Percentiles rank a stretch among this genome's conserved stretches.
Conservation (phyloP, 2,329 filamentous ascomycete species). For the Venturia pyrina region DNA sequence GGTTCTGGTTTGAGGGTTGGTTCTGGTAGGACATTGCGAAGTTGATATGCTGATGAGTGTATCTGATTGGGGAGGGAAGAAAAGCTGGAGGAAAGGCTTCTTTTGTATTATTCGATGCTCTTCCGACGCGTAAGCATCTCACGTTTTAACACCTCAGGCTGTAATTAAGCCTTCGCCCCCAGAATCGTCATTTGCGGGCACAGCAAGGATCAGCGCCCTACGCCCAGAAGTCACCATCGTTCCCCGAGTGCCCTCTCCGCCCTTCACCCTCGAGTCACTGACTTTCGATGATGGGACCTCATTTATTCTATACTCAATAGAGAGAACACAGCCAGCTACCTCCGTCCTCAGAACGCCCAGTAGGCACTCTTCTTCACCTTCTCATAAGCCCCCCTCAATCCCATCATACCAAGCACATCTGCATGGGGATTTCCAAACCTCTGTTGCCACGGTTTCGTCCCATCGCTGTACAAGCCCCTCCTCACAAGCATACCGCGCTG, state of each 20-base stretch:
- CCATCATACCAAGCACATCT: background rate
- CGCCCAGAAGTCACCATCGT: background rate
- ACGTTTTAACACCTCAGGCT: background rate
- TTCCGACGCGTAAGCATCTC: background rate
- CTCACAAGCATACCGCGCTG: background rate
- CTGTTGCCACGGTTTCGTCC: background rate
- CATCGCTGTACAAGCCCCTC: background rate
- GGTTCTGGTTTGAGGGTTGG: background rate
- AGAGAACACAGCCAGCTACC: too few relatives aligned
- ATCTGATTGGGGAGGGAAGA: background rate
- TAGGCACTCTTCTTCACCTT: background rate
- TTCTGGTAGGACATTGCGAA: constrained; percentile 2
- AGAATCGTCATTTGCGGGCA: background rate
- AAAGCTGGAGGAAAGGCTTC: background rate
- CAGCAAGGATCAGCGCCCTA: background rate
- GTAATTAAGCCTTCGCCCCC: background rate
- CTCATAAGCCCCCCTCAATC: background rate
- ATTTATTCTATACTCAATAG: too few relatives aligned
- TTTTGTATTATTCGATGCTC: background rate
- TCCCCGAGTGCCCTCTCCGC: too few relatives aligned
- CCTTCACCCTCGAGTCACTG: too few relatives aligned
- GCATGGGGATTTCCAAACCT: background rate
- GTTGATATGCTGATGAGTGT: background rate
- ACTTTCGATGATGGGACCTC: too few relatives aligned
- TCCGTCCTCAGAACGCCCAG: background rate